A percentile compares a stretch with the other conserved stretches of the same genome.
phyloP scores from a whole-genome alignment of 169 alveolate genomes.

The Eimeria praecox region DNA sequence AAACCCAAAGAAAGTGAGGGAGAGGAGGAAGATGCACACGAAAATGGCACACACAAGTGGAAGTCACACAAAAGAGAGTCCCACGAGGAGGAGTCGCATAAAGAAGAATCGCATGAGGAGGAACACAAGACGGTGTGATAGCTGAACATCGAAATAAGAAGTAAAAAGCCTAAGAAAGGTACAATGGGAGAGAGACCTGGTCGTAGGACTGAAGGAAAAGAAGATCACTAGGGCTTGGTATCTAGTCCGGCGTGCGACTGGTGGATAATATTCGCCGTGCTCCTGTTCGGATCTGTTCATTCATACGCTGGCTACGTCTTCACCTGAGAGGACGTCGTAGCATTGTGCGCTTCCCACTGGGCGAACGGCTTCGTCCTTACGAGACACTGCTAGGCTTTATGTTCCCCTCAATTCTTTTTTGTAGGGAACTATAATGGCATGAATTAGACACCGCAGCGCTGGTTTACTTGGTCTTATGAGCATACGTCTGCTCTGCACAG shows the following conservation, averaged over 20 bases:
- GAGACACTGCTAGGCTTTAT: not conserved
- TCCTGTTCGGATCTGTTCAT: not conserved
- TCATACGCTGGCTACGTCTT: not conserved
- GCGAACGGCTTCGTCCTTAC: not conserved
- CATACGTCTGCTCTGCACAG: not conserved
- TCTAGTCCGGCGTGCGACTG: not conserved
- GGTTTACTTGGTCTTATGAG: not conserved
- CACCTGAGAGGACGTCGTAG: not conserved
- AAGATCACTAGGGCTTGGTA: not conserved
- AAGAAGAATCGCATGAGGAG: slow-evolving; percentile 32
- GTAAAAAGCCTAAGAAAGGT: not conserved
- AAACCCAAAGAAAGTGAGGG: not conserved
- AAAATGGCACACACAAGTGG: not conserved
- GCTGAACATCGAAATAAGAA: not conserved
- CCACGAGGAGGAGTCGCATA: not conserved
- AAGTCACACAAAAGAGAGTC: slow-evolving; percentile 13
- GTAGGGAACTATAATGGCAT: not conserved
- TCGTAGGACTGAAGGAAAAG: not conserved
- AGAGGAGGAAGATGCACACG: not conserved
- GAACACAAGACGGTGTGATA: not conserved
- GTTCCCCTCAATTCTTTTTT: not conserved
- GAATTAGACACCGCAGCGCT: not conserved
- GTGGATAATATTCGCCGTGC: no score
- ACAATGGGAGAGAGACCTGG: not conserved
- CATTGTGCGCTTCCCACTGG: not conserved